Percentiles rank a stretch among this genome's conserved stretches.
These are phyloP conservation scores for Eragrostis curvula DNA, from an alignment of 176 grass and related monocot species.

Conservation along the genomic window DNA sequence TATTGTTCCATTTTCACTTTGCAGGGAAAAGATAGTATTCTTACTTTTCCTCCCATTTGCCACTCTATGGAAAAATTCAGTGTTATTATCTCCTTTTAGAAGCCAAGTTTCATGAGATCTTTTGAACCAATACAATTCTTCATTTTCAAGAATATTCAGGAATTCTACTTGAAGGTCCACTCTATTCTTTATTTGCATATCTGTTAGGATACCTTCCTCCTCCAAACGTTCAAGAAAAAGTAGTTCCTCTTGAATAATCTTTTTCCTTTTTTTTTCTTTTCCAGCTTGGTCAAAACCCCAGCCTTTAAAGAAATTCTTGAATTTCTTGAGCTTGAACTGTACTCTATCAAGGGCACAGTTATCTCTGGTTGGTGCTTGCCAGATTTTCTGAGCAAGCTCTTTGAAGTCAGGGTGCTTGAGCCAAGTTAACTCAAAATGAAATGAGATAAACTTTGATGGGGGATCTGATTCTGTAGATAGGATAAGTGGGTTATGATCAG, in stretches of 20 bases:
- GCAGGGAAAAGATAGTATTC: background rate
- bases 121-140: too few species aligned
- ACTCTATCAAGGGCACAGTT: too few species aligned
- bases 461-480: background rate
- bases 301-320: background rate
- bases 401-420: background rate
- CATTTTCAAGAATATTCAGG: background rate
- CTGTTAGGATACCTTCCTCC: background rate
- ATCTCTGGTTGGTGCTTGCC: background rate
- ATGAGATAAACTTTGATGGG: too few species aligned
- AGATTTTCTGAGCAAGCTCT: background rate
- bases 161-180: background rate
- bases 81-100: too few species aligned
- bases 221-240: background rate
- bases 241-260: background rate
- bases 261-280: background rate
- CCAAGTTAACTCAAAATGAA: background rate
- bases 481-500: background rate
- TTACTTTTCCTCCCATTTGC: background rate
- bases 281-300: background rate
- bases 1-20: background rate
- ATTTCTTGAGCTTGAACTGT: background rate
- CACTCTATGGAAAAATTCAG: background rate
- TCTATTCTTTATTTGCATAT: background rate
- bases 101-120: too few species aligned